A percentile compares a stretch with the other conserved stretches of the same genome.
phyloP scores from a whole-genome alignment of 1,284 basidiomycete species.

The Trichosporon asahii region DNA sequence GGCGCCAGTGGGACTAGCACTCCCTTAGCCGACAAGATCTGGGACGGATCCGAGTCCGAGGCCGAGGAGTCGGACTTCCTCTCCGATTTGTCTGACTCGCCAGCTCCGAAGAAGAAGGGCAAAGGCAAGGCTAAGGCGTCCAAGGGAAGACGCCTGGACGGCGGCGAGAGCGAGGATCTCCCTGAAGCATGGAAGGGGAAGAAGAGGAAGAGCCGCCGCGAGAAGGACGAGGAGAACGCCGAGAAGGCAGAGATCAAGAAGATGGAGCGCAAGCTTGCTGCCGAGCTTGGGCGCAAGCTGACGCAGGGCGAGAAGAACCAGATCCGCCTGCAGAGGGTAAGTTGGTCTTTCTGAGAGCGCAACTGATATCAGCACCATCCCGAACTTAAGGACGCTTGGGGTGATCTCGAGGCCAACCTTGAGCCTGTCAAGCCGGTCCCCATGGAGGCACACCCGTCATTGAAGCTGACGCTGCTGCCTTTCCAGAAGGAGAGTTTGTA shows the following conservation, averaged over 20 bases:
- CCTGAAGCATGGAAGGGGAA: conserved; percentile 17
- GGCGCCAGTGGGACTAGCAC: conserved; percentile 12
- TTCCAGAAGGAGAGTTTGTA: conserved; percentile 86
- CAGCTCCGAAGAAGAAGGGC: conserved; percentile 14
- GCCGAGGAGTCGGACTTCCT: background rate
- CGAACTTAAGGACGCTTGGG: conserved; percentile 84
- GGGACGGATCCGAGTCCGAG: conserved; percentile 13
- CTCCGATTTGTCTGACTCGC: conserved; percentile 13
- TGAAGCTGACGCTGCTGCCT: conserved; percentile 64
- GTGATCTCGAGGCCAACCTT: conserved; percentile 68
- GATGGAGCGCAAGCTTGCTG: conserved; percentile 58
- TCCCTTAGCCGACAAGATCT: conserved; percentile 19
- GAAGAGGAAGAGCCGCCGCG: conserved; percentile 18
- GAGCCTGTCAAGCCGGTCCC: conserved; percentile 64
- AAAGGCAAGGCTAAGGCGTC: conserved; percentile 12
- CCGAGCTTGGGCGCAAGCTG: conserved; percentile 65
- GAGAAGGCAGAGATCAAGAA: conserved; percentile 35
- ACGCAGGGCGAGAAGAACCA: conserved; percentile 77
- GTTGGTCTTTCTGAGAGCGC: conserved; percentile 18
- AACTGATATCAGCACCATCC: conserved; percentile 51
- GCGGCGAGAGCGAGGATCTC: conserved; percentile 22
- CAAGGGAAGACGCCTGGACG: conserved; percentile 24
- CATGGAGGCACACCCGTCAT: conserved; percentile 71
- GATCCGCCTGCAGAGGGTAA: conserved; percentile 59
- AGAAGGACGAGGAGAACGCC: conserved; percentile 12